Conservation (phyloP, 2,329 filamentous ascomycete species). For the Microascus cirrosus region DNA sequence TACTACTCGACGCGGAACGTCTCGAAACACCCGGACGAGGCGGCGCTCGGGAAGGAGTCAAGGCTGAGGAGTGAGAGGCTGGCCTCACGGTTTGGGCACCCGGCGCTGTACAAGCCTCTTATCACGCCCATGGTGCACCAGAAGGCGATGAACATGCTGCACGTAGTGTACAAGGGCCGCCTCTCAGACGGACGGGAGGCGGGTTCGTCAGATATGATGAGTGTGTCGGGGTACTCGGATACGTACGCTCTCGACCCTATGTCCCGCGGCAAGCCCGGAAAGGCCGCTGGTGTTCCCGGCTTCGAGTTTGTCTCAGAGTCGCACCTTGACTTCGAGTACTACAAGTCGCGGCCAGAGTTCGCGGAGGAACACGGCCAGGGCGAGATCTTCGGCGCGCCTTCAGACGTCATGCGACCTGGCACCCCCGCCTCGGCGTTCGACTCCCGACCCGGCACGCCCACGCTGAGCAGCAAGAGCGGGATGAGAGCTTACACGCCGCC, state of each 20-base stretch:
- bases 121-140: conserved; percentile 94
- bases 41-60: conserved; percentile 36
- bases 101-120: conserved; percentile 76
- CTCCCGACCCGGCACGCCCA: conserved; percentile 40
- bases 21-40: conserved; percentile 28
- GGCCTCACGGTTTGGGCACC: conserved; percentile 75
- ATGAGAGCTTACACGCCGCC: conserved; percentile 9
- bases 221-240: conserved; percentile 68
- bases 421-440: conserved; percentile 43
- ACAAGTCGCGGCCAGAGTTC: conserved; percentile 83
- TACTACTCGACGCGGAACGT: conserved; percentile 64
- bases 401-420: conserved; percentile 48
- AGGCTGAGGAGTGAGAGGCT: conserved; percentile 55
- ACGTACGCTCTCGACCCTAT: conserved; percentile 74
- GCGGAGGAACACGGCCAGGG: conserved; percentile 69
- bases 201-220: conserved; percentile 40
- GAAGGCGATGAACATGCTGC: conserved; percentile 76
- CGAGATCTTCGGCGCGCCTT: conserved; percentile 48
- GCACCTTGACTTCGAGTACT: conserved; percentile 83
- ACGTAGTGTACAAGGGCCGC: conserved; percentile 76
- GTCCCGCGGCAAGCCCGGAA: conserved; percentile 41
- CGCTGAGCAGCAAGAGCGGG: conserved; percentile 1
- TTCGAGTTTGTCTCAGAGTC: conserved; percentile 86
- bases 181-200: conserved; percentile 55
- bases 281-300: conserved; percentile 42